Base-by-base conservation (phyloP, 2,329 filamentous ascomycete genomes). In the Fusarium sp. region DNA sequence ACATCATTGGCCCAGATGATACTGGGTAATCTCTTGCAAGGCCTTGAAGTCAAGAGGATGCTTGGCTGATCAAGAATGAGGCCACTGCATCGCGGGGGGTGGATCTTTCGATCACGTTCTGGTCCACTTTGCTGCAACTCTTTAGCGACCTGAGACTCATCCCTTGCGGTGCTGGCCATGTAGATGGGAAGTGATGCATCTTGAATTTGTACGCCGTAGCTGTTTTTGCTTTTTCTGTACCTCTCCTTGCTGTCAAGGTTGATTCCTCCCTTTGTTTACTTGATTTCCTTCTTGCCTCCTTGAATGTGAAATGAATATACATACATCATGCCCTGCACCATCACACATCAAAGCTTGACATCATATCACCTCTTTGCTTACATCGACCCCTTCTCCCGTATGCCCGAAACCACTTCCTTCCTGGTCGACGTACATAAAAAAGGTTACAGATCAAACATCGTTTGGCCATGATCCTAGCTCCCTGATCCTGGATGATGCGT, bases 1-100 rank as follows among this genome's bases (percentile, higher is more conserved):
- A 39, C 14, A 40, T 19, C 34, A n/a, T 36, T 36, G 24, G 34
- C n/a, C 23, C 21, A 49, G 21, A 19, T 23, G 36, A 34, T 36
- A 9, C 14, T 32, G 28, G 28, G 28, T 32, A 32, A 32, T 32
- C 28, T 32, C 28, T 14, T 32, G 14, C 28, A 32, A 17, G 34
- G 8, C 15, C 32, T 34, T 17, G 43, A n/a, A 42, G 26, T 39
- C 32, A 50, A 14, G 17, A 26, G 36, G 38, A 63, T 42, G 40
- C 65, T 53, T 62, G 65, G 55, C 66, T 66, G 51, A 68, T 68
- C 48, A 68, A 66, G 38, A 66, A 68, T 68, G 53, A 68, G 51
- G 47, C 65, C 65, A 68, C 45, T 50, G 30, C 48, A 62, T 49
- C 51, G 65, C 43, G 56, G 65, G 28, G 56, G 51, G 65, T 68